Conservation (phyloP, 2,329 filamentous ascomycete species). For the Leptographium galeiforme region DNA sequence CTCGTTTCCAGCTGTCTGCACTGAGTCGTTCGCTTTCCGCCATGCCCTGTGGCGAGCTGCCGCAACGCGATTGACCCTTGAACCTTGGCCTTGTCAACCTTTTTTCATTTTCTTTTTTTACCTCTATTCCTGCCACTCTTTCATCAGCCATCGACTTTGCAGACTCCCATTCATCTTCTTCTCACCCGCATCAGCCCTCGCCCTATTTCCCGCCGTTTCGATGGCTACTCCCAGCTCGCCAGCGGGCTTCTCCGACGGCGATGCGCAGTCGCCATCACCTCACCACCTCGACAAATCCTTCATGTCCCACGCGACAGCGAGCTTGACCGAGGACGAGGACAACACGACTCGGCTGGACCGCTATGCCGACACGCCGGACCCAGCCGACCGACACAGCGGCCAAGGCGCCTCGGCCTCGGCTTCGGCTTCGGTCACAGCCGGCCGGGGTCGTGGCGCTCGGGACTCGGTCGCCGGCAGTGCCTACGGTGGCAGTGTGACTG, state of each 20-base stretch:
- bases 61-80: too few species aligned
- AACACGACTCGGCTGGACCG: constrained; percentile 8
- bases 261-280: constrained; percentile 31
- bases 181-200: too few species aligned
- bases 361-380: constrained; percentile 29
- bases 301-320: constrained; percentile 29
- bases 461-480: constrained; percentile 17
- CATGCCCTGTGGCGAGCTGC: too few species aligned
- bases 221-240: constrained; percentile 26
- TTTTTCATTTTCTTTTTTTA: too few species aligned
- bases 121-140: too few species aligned
- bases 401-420: constrained; percentile 9
- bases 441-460: constrained; percentile 16
- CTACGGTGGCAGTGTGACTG: constrained; percentile 18
- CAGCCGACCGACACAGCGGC: constrained; percentile 14
- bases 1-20: too few species aligned
- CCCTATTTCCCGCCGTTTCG: neutral
- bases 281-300: constrained; percentile 31
- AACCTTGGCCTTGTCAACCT: too few species aligned
- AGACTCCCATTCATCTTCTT: too few species aligned
- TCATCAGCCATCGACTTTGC: too few species aligned
- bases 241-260: constrained; percentile 30
- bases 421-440: neutral
- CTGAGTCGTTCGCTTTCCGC: too few species aligned
- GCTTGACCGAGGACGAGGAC: constrained; percentile 35